Evolutionary conservation across 257 asterid species (phyloP), one percentile per base, ranked within the genome.

Genomic region (Solanum dulcamara): DNA sequence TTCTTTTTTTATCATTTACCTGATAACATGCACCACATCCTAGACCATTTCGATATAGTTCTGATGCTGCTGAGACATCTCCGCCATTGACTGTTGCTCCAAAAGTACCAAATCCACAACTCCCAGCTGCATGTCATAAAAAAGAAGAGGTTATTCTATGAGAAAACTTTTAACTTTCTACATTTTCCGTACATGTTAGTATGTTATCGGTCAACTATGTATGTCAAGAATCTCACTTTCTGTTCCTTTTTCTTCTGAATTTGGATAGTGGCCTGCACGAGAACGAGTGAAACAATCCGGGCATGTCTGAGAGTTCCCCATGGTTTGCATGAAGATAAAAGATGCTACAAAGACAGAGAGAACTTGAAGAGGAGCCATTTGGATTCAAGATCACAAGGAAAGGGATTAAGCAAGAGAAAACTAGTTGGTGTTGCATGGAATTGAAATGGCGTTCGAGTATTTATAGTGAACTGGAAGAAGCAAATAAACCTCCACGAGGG

Each of bases 21-120:
- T 95, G 92, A 86, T 95, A 93, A 90, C 97, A 95, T 64, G 96
- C 93, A 53, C 98, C 97, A 57, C 98, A 94, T 62, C 98, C 98
- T 53, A 91, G 85, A 40, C 98, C 98, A 85, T 88, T 91, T 83
- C 90, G 90, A 70, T 90, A 93, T 44, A 95, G 95, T 32, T 92
- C 92, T 35, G 98, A 95, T 82, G 93, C 98, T 38, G 98, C 97
- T 3, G 98, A 86, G 32, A 94, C 96, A 70, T 93, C 90, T 88
- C 98, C 98, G 20, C 93, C 90, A 53, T 95, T 94, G 80, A 95
- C 86, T 7, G 91, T 93, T 59, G 98, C 96, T 79, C 98, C 98
- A 28, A 93, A 91, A 10, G 91, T 60, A 6, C 98, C 98, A 62
- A 84, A 95, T 22, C 96, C 97, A 86, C 98, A 95, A 51, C 87